Evolutionary conservation across 1,139 yeast genomes (phyloP), one percentile per base, ranked within the genome.

Genomic region (Diutina ranongensis): DNA sequence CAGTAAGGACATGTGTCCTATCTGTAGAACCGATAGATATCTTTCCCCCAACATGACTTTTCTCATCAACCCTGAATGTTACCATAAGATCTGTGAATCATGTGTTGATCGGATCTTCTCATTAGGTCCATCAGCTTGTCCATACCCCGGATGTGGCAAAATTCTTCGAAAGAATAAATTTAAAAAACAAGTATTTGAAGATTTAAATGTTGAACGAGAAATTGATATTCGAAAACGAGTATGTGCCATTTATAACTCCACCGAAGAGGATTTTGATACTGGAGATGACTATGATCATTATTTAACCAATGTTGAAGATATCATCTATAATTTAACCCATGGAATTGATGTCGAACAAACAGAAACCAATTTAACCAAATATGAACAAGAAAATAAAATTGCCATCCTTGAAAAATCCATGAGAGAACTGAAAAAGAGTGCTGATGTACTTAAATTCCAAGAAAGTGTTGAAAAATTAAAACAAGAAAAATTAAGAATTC

Each of bases 61-160:
- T 58, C 75, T 92, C 48, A 89, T 92, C 50, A 92, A 92, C 57
- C 95, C 97, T 0, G 98, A 92, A 60, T 92, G 99, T 64, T 92
- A 94, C 60, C 99, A 92, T 60, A 89, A 87, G 70, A 92, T 92
- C 62, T 92, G 98, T 65, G 96, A 87, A 59, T 82, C 95, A 2
- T 92, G 98, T 64, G 97, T 88, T 42, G 97, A 89, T 62, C 72
- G 97, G 54, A 87, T 92, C 47, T 92, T 87, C 61, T 80, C 95
- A 12, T 65, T 85, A 45, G 99, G 99, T 4, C 98, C 98, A 0
- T 94, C 97, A 0, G 94, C 92, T 22, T 92, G 98, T 61, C 98
- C 98, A 0, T 89, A 88, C 60, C 87, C 92, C 5, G 81, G 83
- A 45, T 92, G 99, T 67, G 89, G 84, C 46, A 86, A 83, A 67